A percentile compares a stretch with the other conserved stretches of the same genome.
Conservation (phyloP, 148 eudicot species). For the Polygonum maritimum region DNA sequence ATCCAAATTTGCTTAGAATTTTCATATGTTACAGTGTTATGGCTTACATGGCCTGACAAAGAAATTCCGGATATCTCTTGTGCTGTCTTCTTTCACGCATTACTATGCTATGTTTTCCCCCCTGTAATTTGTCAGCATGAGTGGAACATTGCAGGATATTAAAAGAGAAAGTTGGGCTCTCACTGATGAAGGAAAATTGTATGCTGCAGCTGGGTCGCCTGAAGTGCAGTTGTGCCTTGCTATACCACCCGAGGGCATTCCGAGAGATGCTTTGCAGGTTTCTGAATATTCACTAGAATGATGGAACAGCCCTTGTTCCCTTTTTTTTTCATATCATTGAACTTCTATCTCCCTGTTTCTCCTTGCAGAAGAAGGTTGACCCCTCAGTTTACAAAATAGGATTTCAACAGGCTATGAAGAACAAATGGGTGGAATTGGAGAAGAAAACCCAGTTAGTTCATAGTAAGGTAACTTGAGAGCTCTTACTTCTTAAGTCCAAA, state of each 20-base stretch:
- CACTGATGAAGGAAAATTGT: conserved; percentile 63
- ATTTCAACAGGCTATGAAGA: conserved; percentile 55
- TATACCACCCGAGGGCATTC: conserved; percentile 73
- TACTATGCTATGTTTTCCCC: not conserved
- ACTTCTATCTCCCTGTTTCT: not conserved
- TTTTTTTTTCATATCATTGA: conserved; percentile 31
- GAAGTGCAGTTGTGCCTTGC: conserved; percentile 64
- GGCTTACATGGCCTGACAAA: not conserved
- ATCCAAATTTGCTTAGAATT: not conserved
- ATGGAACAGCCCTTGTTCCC: no score
- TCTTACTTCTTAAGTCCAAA: not conserved
- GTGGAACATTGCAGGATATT: conserved; percentile 57
- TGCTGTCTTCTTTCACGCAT: not conserved
- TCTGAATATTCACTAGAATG: not conserved
- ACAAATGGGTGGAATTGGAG: conserved; percentile 75
- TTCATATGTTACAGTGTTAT: not conserved
- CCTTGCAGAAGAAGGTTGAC: conserved; percentile 62
- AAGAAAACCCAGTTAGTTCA: conserved; percentile 33
- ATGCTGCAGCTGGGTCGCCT: conserved; percentile 70
- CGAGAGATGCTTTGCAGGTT: conserved; percentile 68
- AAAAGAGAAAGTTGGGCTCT: conserved; percentile 76
- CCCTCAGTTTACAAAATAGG: conserved; percentile 56
- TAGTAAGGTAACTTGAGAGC: conserved; percentile 38
- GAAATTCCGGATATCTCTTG: not conserved
- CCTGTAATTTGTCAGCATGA: not conserved